Evolutionary conservation across 305 asterid species (phyloP), one percentile per base, ranked within the genome.

Genomic region (Fraxinus baroniana): DNA sequence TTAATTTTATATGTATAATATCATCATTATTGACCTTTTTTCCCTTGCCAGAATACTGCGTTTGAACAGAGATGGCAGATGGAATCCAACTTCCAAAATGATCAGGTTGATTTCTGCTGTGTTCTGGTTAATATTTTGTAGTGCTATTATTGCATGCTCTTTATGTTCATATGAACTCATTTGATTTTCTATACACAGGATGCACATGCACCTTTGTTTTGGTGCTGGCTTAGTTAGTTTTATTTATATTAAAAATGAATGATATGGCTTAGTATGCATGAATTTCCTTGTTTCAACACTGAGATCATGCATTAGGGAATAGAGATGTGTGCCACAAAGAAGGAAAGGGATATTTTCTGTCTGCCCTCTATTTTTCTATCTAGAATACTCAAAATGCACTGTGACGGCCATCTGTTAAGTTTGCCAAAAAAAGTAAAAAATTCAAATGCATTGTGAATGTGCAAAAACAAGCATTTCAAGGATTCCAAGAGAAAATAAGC

Each of bases 61-160:
- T 90, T 88, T 79, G 94, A 92, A 78, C 97, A 90, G 64, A 91
- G 95, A 89, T 93, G 98, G 97, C 88, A 82, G 82, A 89, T 83
- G 86, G 94, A 88, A 80, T 87, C 97, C 18, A 89, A 90, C 85
- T 89, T 90, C 82, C 97, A 87, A 62, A 89, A 82, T 80, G 95
- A 92, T 71, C 97, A 93, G 98, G 98, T 91, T 80, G 37, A 28
- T 46, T 72, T 86, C 66, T 75, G 8, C 7, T 35, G 39, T 28
- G 74, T 28, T 68, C 74, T 68, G 20, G 28, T 15, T 10, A 10
- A 28, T 68, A 68, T 24, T 26, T 28, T 68, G 7, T 15, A 26
- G 20, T 30, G 74, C 9, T 68, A 68, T 30, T 10, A 28, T 68
- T 68, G 8, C 39, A 28, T 68, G 28, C 39, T 68, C 73, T 66